Percentiles rank a stretch among this genome's conserved stretches.
These are phyloP conservation scores for Linnemannia elongata DNA, from an alignment of 192 early-diverging fungal genomes.

Conservation along the genomic window DNA sequence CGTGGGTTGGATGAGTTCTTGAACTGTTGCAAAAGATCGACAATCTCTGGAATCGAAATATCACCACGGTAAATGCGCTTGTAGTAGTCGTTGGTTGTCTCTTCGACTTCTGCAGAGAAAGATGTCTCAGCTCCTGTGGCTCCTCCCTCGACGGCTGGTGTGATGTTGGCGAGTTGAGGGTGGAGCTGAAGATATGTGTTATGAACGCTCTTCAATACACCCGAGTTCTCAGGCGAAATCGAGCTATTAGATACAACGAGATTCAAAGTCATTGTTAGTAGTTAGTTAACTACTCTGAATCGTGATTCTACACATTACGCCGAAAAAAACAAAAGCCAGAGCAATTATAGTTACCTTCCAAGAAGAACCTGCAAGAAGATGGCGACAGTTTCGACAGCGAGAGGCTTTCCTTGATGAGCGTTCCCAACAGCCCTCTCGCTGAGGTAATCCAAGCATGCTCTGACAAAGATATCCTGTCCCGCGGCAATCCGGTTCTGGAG, in stretches of 20 bases:
- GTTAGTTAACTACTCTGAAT: too few relatives aligned
- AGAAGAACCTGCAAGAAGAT: slow-evolving; percentile 77
- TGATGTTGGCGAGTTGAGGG: slow-evolving; percentile 61
- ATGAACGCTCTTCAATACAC: slow-evolving; percentile 70
- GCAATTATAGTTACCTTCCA: slow-evolving; percentile 57
- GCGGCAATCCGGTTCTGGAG: slow-evolving; percentile 77
- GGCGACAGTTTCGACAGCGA: slow-evolving; percentile 75
- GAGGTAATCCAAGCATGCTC: slow-evolving; percentile 82
- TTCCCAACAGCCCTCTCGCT: slow-evolving; percentile 70
- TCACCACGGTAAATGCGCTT: slow-evolving; percentile 85
- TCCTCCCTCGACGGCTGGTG: slow-evolving; percentile 61
- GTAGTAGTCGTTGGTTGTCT: slow-evolving; percentile 80
- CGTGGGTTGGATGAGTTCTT: slow-evolving; percentile 81
- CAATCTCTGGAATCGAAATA: slow-evolving; percentile 85
- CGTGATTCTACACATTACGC: neutral
- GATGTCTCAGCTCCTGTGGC: slow-evolving; percentile 59
- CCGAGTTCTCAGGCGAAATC: slow-evolving; percentile 74
- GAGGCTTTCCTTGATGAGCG: slow-evolving; percentile 47
- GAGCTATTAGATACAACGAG: slow-evolving; percentile 43
- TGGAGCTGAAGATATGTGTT: slow-evolving; percentile 65
- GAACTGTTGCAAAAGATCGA: slow-evolving; percentile 84
- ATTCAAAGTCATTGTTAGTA: neutral
- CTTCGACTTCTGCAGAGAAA: slow-evolving; percentile 83
- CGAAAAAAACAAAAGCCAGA: neutral
- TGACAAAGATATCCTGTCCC: slow-evolving; percentile 75